phyloP scores from a whole-genome alignment of 768 basidiomycete genomes.

The Auricularia cornea region DNA sequence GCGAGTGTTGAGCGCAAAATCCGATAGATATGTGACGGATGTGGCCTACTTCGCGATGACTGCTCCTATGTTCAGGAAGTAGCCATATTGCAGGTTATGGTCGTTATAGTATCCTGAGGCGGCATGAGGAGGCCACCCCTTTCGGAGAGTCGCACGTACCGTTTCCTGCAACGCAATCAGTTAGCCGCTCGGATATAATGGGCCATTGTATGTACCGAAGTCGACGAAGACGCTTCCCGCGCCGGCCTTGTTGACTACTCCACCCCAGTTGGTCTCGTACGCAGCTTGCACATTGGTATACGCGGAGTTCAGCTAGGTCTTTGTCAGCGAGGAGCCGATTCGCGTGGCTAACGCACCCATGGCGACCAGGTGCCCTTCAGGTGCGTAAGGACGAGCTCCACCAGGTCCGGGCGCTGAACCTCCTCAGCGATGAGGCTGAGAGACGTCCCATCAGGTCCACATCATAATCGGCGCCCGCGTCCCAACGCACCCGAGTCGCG shows the following conservation, averaged over 20 bases:
- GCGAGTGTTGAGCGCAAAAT: neutral
- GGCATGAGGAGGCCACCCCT: neutral
- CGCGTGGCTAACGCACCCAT: constrained; percentile 11
- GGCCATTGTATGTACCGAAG: constrained; percentile 19
- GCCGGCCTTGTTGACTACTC: constrained; percentile 26
- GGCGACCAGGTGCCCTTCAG: constrained; percentile 19
- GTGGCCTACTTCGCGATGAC: constrained; percentile 24
- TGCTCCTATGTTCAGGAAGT: constrained; percentile 24
- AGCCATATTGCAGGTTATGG: constrained; percentile 30
- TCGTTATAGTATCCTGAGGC: neutral
- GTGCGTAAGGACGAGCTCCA: constrained; percentile 18
- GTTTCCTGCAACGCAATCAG: constrained; percentile 4
- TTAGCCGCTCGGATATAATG: too few species aligned
- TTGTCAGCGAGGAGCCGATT: neutral
- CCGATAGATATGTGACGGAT: neutral
- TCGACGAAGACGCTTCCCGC: constrained; percentile 24
- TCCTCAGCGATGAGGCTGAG: constrained; percentile 23
- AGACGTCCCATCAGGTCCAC: neutral
- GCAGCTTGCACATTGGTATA: constrained; percentile 18
- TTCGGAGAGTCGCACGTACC: too few species aligned
- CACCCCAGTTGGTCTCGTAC: constrained; percentile 30
- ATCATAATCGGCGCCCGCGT: neutral
- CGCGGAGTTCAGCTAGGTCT: neutral
- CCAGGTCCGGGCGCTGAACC: constrained; percentile 24
- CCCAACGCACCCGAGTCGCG: constrained; percentile 23